Evolutionary conservation across 352 stramenopile genomes (phyloP).

Genomic region (Aphanomyces cochlioides): DNA sequence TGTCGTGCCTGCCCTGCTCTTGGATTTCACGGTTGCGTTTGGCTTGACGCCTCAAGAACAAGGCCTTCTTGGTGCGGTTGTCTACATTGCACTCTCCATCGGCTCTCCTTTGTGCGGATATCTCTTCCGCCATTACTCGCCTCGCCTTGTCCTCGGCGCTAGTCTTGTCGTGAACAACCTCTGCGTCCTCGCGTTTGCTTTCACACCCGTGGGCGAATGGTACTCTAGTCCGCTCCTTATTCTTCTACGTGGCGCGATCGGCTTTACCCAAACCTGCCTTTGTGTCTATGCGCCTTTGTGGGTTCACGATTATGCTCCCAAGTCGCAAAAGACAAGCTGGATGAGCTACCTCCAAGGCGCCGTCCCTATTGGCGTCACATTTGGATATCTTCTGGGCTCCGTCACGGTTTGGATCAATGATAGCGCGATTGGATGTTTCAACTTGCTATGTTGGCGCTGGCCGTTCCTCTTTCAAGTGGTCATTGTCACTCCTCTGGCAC

Average conservation of each 20-base stretch:
- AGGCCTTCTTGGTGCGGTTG: slow-evolving; percentile 70
- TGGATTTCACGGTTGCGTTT: slow-evolving; percentile 80
- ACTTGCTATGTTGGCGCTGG: slow-evolving; percentile 78
- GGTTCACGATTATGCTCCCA: slow-evolving; percentile 83
- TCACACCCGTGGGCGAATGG: slow-evolving; percentile 52
- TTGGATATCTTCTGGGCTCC: slow-evolving; percentile 73
- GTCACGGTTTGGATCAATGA: slow-evolving; percentile 57
- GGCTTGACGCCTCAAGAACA: slow-evolving; percentile 70
- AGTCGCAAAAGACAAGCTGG: slow-evolving; percentile 59
- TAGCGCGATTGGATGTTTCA: slow-evolving; percentile 18
- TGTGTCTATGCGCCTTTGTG: slow-evolving; percentile 83
- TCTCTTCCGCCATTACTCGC: slow-evolving; percentile 73
- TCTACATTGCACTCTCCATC: slow-evolving; percentile 80
- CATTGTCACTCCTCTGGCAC: slow-evolving; percentile 63
- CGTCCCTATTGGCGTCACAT: slow-evolving; percentile 67
- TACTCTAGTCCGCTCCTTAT: slow-evolving; percentile 80
- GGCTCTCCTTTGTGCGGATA: slow-evolving; percentile 75
- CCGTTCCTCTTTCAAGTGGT: slow-evolving; percentile 77
- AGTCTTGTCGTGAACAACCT: slow-evolving; percentile 78
- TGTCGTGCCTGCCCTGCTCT: slow-evolving; percentile 74
- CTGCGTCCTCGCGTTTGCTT: slow-evolving; percentile 65
- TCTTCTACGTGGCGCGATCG: slow-evolving; percentile 59
- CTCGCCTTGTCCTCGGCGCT: slow-evolving; percentile 57
- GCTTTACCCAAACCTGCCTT: slow-evolving; percentile 75
- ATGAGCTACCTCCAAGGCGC: slow-evolving; percentile 84